phyloP scores from a whole-genome alignment of 2,329 filamentous ascomycete genomes.

The Aaosphaeria arxii region DNA sequence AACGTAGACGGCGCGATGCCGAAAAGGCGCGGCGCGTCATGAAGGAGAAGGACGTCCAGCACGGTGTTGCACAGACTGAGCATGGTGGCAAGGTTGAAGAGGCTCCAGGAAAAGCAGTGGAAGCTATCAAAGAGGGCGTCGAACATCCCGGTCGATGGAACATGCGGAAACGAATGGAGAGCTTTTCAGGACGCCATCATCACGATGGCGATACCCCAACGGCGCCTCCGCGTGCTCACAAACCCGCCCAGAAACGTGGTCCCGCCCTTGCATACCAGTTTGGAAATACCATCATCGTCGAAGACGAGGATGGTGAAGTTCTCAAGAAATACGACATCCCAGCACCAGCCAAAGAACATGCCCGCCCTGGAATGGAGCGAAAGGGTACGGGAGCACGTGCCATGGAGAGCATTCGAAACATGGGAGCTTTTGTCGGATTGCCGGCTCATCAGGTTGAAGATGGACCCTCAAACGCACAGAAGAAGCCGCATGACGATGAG shows the following conservation, averaged over 20 bases:
- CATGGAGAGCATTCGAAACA: conserved; percentile 46
- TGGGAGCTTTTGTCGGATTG: conserved; percentile 55
- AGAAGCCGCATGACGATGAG: conserved; percentile 37
- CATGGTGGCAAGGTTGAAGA: conserved; percentile 43
- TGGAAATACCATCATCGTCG: conserved; percentile 85
- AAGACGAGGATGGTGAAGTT: conserved; percentile 83
- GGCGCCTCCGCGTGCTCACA: conserved; percentile 30
- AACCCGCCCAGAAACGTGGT: conserved; percentile 50
- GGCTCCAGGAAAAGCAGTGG: conserved; percentile 35
- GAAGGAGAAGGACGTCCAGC: conserved; percentile 46
- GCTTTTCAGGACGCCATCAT: conserved; percentile 43
- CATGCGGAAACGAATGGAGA: conserved; percentile 45
- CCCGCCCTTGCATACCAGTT: conserved; percentile 83
- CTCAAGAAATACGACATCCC: conserved; percentile 80
- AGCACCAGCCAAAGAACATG: conserved; percentile 42
- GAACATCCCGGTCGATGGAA: conserved; percentile 42
- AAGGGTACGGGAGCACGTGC: conserved; percentile 34
- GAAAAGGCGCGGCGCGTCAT: conserved; percentile 53
- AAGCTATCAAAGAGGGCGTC: conserved; percentile 24
- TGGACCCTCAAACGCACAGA: conserved; percentile 19
- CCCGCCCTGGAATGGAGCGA: conserved; percentile 22
- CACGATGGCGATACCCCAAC: conserved; percentile 34
- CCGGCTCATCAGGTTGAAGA: conserved; percentile 18
- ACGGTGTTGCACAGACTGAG: conserved; percentile 46
- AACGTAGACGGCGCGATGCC: conserved; percentile 61